Evolutionary conservation across 306 rosid species (phyloP), one percentile per base, ranked within the genome.

Genomic region (Gastrolobium bilobum): DNA sequence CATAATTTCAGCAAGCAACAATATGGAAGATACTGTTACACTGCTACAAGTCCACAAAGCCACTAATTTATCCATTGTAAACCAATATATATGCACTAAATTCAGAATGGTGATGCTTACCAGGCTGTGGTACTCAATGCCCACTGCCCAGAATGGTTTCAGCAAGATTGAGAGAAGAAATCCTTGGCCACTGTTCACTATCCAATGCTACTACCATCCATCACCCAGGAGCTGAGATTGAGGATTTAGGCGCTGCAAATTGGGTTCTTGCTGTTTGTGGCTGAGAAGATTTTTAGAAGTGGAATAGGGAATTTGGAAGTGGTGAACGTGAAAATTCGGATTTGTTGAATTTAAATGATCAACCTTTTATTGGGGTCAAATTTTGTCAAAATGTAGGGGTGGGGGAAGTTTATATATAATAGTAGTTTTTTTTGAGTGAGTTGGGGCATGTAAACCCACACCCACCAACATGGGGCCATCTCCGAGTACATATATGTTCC

Each of bases 231-330:
- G 48, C 48, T 61, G n/a, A 10, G 14, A 4, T 58, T 58, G 40
- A 10, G 30, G 31, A 3, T 68, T 50, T 69, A n/a, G 60, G 10
- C 10, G 20, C 50, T 71, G 30, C 10, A 34, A 34, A 35, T 50
- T 30, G 20, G 62, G 50, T 37, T 37, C 15, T 71, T 71, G 2
- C 6, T 3, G 5, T 52, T 52, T 52, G 63, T 26, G 2, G 50
- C 35, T n/a, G 33, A 71, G 50, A 52, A 51, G 34, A 70, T 51
- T 71, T 71, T 71, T 3, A 34, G 37, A 35, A 71, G 35, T 20
- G 35, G 64, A 52, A 52, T 52, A 37, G 50, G 63, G 34, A 70
- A 71, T 71, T 53, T 10, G 9, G 9, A 30, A 37, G 63, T 7
- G 62, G 58, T 2, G 35, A 35, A 51, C 51, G 8, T 3, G 33